Evolutionary conservation across 2,329 filamentous ascomycete genomes (phyloP), one percentile per base, ranked within the genome.

Genomic region (Aspergillus viridinutans): DNA sequence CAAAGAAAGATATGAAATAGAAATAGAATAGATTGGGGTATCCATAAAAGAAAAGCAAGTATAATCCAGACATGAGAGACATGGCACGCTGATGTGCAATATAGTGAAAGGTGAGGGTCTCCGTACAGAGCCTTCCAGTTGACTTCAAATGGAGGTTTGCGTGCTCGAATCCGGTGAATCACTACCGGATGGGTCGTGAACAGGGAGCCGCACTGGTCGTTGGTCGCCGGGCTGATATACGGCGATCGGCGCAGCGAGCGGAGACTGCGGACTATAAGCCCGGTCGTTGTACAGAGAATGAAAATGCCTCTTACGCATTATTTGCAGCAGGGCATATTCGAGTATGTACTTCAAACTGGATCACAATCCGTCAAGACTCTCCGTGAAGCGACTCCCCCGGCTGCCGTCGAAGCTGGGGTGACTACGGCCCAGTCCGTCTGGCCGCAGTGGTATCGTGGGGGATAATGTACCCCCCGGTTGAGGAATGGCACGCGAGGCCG

Each of bases 311-410:
- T 52, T 53, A 42, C 52, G 53, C 53, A 50, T 43, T 14, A 56
- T 26, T 26, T 52, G 42, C 53, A 52, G 47, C 53, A 52, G 53
- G 58, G 42, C 49, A 59, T 49, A 49, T 52, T 35, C 52, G 25
- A 20, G 43, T 56, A 52, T 49, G 53, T 55, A 49, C 54, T 52
- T n/a, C 45, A 49, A 25, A 17, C 20, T 56, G 50, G 42, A 35
- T 50, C 28, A 40, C 26, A 59, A 40, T 52, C 23, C 57, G 67
- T 57, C 71, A 57, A 71, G 58, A 60, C 69, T 71, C 60, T 73
- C 76, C 20, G 74, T 75, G 59, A 79, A 79, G 48, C 76, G 73
- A 64, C 76, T 79, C 35, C 74, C 68, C 35, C 75, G 72, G 62
- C 76, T 79, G n/a, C 75, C 75, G 60, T 78, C 76, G 48, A 70